These are phyloP conservation scores for Zygosaccharomyces rouxii DNA, from an alignment of 805 yeast genomes.

Conservation along the genomic window DNA sequence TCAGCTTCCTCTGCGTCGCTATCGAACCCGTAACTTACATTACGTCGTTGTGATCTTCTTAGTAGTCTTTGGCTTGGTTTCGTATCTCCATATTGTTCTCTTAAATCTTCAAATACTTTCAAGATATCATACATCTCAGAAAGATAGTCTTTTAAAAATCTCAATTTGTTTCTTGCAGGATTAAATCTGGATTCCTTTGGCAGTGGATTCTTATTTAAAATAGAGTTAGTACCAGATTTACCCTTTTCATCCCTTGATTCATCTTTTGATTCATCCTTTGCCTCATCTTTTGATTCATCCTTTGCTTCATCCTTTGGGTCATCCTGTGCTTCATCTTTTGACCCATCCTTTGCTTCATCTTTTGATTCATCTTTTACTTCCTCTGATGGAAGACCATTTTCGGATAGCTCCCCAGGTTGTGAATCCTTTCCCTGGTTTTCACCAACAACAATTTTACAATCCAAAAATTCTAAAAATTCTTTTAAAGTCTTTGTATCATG, in stretches of 20 bases:
- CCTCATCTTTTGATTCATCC: background rate
- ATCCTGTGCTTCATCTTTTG: background rate
- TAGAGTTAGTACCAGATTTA: constrained; percentile 2
- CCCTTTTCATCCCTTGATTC: background rate
- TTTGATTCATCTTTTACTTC: constrained; percentile 6
- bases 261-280: background rate
- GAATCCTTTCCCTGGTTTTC: constrained; percentile 5
- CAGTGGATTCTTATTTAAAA: constrained; percentile 21
- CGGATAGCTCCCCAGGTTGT: background rate
- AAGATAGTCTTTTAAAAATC: constrained; percentile 20
- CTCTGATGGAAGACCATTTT: background rate
- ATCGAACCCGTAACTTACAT: constrained; percentile 19
- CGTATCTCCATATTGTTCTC: constrained; percentile 48
- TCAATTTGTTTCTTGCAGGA: constrained; percentile 22
- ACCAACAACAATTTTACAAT: constrained; percentile 18
- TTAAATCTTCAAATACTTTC: constrained; percentile 59
- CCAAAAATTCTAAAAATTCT: constrained; percentile 23
- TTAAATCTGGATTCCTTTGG: constrained; percentile 25
- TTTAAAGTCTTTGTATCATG: constrained; percentile 23
- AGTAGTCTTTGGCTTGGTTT: constrained; percentile 28
- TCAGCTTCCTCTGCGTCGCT: constrained; percentile 15
- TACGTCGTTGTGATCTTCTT: constrained; percentile 28
- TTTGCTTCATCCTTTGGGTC: background rate
- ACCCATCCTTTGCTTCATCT: constrained; percentile 6
- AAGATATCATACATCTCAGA: constrained; percentile 39